Evolutionary conservation across 2,329 filamentous ascomycete genomes (phyloP), one percentile per base, ranked within the genome.

Genomic region (Lachnellula cervina): DNA sequence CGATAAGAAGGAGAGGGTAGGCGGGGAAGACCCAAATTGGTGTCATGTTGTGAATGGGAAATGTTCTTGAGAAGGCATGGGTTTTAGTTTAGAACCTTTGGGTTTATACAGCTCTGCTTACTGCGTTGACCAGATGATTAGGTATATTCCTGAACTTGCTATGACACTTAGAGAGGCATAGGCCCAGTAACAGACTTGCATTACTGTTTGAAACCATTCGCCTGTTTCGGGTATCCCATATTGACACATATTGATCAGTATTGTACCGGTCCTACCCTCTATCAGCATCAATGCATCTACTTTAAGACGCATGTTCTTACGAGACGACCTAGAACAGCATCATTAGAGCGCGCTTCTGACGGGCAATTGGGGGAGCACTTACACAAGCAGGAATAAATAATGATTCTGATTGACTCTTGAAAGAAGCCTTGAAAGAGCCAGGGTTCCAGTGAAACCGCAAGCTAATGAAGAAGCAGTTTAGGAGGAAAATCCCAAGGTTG

Each of bases 21-120:
- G 87, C 89, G 0, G 89, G 90, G 62, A 94, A 94, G 53, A 93
- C 90, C 89, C 89, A 94, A 17, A 90, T 84, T 0, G 89, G 89
- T 0, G 89, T 94, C 90, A 95, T 94, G 51, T 84, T 84, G 35
- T 89, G 86, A 48, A 94, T 89, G 0, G 90, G 78, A 49, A 79
- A 79, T 25, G 75, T 73, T 71, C 74, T 80, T 52, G 8, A 23
- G 4, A 3, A 21, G 42, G 6, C 16, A 25, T 44, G 11, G 11
- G 19, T 4, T 19, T 21, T 19, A 44, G 21, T 21, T 44, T 44
- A 52, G 32, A 50, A 34, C 21, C 14, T 13, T 7, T 23, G n/a
- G 6, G 11, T 35, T 17, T 9, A 38, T 11, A 23, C 38, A 25
- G 16, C 19, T 13, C 23, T 44, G 54, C 75, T 59, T 69, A 80